phyloP scores from a whole-genome alignment of 768 basidiomycete species.

The Holtermannia corniformis region DNA sequence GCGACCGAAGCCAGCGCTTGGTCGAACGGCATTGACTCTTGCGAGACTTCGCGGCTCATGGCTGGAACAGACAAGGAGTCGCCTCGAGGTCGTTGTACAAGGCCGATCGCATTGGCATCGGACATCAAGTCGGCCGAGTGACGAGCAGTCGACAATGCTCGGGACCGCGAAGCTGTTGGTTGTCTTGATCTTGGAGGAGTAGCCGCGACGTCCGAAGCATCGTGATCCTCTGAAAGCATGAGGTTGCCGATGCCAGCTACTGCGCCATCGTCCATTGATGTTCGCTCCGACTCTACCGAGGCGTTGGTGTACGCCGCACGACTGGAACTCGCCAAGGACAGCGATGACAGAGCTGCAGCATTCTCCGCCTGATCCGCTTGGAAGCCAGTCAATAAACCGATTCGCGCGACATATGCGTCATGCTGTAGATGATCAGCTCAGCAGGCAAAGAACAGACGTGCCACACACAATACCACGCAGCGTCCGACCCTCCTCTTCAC shows the following conservation, averaged over 20 bases:
- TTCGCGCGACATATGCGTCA: slow-evolving; percentile 40
- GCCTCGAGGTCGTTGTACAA: too few species aligned
- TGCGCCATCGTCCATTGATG: slow-evolving; percentile 21
- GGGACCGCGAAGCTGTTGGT: too few species aligned
- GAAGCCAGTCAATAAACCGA: slow-evolving; percentile 28
- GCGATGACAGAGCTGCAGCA: background rate
- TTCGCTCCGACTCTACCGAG: background rate
- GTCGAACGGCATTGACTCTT: too few species aligned
- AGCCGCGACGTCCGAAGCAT: too few species aligned
- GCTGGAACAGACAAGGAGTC: too few species aligned
- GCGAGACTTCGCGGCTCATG: too few species aligned
- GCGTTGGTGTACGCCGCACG: background rate
- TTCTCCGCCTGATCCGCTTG: slow-evolving; percentile 5
- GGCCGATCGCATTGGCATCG: too few species aligned
- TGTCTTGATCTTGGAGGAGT: too few species aligned
- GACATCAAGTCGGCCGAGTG: too few species aligned
- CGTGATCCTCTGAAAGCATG: too few species aligned
- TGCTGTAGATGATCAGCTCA: slow-evolving; percentile 17
- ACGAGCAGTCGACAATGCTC: too few species aligned
- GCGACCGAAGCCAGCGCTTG: too few species aligned
- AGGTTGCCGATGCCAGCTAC: slow-evolving; percentile 23
- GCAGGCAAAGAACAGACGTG: background rate
- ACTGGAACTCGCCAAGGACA: background rate
- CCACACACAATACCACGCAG: slow-evolving; percentile 38
- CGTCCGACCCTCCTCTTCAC: slow-evolving; percentile 37